A percentile compares a stretch with the other conserved stretches of the same genome.
Conservation (phyloP, 352 stramenopile species). For the Phytophthora megakarya region DNA sequence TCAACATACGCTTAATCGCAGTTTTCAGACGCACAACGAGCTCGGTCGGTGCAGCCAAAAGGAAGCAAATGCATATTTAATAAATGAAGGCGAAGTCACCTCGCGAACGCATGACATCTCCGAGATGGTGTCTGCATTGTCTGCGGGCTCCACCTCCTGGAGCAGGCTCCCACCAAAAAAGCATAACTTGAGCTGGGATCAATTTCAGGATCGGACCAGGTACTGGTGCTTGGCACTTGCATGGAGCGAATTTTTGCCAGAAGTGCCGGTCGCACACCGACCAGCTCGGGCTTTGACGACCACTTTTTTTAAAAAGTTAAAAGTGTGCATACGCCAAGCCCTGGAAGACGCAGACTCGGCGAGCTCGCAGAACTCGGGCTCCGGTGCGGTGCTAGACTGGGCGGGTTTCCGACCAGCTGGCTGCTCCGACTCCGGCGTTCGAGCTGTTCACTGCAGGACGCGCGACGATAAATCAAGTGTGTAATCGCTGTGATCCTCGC, state of each 20-base stretch:
- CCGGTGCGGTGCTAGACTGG: constrained; percentile 23
- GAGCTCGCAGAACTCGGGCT: constrained; percentile 8
- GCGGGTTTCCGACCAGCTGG: constrained; percentile 20
- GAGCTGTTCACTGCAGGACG: neutral
- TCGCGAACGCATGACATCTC: constrained; percentile 15
- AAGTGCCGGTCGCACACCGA: constrained; percentile 16
- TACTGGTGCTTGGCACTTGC: constrained; percentile 13
- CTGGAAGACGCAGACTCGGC: constrained; percentile 1
- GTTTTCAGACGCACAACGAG: neutral
- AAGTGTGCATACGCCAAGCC: constrained; percentile 22
- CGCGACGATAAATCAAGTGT: constrained; percentile 22
- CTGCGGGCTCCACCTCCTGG: neutral
- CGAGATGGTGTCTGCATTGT: constrained; percentile 21
- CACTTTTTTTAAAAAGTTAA: too few species aligned
- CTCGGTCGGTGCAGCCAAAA: constrained; percentile 1
- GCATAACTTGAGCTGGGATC: constrained; percentile 13
- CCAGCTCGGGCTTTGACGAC: constrained; percentile 8
- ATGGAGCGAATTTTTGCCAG: constrained; percentile 14
- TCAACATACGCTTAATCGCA: too few species aligned
- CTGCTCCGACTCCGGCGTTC: constrained; percentile 3
- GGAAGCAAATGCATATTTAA: too few species aligned
- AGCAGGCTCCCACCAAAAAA: constrained; percentile 25
- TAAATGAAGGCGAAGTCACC: constrained; percentile 19
- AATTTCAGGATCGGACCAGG: constrained; percentile 19
- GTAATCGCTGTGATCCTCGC: constrained; percentile 21